Percentiles rank a stretch among this genome's conserved stretches.
Evolutionary conservation across 768 basidiomycete genomes (phyloP).

Genomic region (Mycena vitilis): DNA sequence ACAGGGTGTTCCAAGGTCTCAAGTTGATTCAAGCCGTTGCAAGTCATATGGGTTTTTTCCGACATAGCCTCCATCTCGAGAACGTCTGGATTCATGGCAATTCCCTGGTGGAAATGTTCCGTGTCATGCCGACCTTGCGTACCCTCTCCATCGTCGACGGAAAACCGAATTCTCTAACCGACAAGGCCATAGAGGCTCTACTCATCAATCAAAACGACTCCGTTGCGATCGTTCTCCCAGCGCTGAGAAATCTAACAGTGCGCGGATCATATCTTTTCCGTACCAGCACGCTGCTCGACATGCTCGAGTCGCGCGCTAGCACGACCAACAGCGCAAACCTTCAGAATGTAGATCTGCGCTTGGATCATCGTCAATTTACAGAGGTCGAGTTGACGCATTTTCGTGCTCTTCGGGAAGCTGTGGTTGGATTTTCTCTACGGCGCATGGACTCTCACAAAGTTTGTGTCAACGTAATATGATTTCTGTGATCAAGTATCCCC

Average conservation of each 20-base stretch:
- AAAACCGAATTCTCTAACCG: background rate
- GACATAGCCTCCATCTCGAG: background rate
- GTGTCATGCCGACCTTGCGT: background rate
- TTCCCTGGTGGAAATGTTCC: background rate
- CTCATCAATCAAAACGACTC: background rate
- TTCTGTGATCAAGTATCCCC: no score
- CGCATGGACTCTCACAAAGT: no score
- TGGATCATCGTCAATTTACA: conserved; percentile 6
- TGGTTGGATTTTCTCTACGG: no score
- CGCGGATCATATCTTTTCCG: conserved; percentile 17
- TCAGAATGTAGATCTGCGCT: conserved; percentile 2
- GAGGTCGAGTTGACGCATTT: background rate
- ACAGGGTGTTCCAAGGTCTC: no score
- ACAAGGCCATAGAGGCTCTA: conserved; percentile 1
- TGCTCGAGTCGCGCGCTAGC: conserved; percentile 13
- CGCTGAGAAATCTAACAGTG: conserved; percentile 1
- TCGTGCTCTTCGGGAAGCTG: background rate
- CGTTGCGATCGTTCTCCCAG: background rate
- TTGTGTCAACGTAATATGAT: no score
- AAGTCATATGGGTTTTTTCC: no score
- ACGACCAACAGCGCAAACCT: background rate
- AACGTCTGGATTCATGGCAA: background rate
- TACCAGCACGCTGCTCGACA: conserved; percentile 6
- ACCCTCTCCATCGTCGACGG: background rate
- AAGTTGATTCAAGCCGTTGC: no score